These are phyloP conservation scores for Trichoderma brevicompactum DNA, from an alignment of 2,329 filamentous ascomycete genomes.

Conservation along the genomic window DNA sequence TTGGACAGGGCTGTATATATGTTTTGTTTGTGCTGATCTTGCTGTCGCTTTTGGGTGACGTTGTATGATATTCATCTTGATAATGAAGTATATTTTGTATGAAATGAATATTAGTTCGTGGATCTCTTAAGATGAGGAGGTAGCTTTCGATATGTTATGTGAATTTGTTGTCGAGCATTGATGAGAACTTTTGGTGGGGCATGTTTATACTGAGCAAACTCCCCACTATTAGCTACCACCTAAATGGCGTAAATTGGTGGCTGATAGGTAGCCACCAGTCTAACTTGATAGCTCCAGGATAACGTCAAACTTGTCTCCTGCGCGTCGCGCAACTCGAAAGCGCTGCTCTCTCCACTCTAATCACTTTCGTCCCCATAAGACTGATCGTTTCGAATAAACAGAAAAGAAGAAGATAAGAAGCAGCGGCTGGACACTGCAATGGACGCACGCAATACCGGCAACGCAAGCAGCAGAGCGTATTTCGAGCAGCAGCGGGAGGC, in stretches of 20 bases:
- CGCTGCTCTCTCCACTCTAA: background rate
- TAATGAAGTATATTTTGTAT: conserved; percentile 2
- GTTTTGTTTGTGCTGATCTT: background rate
- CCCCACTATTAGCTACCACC: background rate
- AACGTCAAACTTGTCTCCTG: background rate
- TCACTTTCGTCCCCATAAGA: too few relatives aligned
- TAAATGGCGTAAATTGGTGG: too few relatives aligned
- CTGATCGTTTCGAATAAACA: too few relatives aligned
- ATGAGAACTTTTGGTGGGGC: background rate
- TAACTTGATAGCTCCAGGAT: background rate
- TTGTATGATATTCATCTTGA: conserved; percentile 5
- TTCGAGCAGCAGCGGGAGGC: conserved; percentile 78
- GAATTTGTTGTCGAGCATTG: too few relatives aligned
- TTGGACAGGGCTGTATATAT: background rate
- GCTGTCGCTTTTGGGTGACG: background rate
- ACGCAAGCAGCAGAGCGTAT: conserved; percentile 57
- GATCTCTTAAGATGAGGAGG: too few relatives aligned
- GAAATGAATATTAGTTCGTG: background rate
- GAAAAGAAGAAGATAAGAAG: background rate
- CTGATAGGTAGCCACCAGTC: background rate
- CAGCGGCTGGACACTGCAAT: conserved; percentile 37
- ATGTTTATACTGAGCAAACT: background rate
- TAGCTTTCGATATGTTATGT: too few relatives aligned
- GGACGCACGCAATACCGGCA: conserved; percentile 46
- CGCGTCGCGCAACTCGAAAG: background rate